Evolutionary conservation across 2,329 filamentous ascomycete species (phyloP).

Genomic region (Tolypocladium paradoxum): DNA sequence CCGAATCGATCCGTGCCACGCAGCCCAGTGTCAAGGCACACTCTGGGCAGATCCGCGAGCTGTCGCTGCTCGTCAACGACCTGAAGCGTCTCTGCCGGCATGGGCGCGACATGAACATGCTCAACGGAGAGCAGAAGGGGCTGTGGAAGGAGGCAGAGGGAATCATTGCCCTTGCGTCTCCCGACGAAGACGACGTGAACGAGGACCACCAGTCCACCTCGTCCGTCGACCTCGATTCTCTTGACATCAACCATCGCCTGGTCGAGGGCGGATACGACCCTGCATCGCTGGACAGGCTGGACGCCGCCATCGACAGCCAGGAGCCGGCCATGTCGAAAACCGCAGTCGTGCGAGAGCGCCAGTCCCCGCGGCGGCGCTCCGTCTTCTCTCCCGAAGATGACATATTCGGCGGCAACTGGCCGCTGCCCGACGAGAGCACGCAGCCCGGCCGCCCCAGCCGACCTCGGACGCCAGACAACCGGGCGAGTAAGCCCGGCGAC

Average conservation of each 20-base stretch:
- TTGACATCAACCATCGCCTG: conserved; percentile 32
- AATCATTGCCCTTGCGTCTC: conserved; percentile 74
- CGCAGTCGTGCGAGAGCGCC: conserved; percentile 43
- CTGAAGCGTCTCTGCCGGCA: conserved; percentile 66
- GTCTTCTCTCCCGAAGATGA: conserved; percentile 57
- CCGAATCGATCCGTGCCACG: conserved; percentile 67
- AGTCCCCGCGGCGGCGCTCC: conserved; percentile 42
- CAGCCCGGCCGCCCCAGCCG: conserved; percentile 25
- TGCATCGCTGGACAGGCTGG: conserved; percentile 29
- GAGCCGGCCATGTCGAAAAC: conserved; percentile 36
- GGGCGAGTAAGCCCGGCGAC: conserved; percentile 20
- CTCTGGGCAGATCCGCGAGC: conserved; percentile 72
- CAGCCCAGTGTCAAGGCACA: conserved; percentile 76
- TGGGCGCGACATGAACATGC: conserved; percentile 56
- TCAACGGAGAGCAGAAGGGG: conserved; percentile 44
- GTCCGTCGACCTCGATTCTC: conserved; percentile 28
- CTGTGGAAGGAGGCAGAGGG: conserved; percentile 77
- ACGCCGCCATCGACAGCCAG: conserved; percentile 30
- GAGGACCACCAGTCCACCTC: conserved; percentile 26
- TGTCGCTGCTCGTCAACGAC: conserved; percentile 73
- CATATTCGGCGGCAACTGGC: conserved; percentile 48
- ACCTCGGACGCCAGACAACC: conserved; percentile 31
- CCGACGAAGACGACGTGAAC: conserved; percentile 43
- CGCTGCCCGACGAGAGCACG: conserved; percentile 27
- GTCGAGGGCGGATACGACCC: conserved; percentile 38